Evolutionary conservation across 495 filamentous ascomycete species (phyloP).

Genomic region (Penicillium roqueforti): DNA sequence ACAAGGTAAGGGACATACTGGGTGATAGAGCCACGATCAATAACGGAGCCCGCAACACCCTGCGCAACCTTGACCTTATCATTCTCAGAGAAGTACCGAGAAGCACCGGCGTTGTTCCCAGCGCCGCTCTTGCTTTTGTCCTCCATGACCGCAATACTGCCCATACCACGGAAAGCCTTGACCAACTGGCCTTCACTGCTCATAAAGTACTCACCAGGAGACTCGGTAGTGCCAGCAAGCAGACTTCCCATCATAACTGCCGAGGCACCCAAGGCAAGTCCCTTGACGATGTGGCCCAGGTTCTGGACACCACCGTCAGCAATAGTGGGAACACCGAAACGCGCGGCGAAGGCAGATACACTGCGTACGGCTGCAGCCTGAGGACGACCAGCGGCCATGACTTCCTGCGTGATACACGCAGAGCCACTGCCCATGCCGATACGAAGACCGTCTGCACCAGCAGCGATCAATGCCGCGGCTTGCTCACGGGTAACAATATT

Average conservation of each 20-base stretch:
- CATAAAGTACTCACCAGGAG: conserved; percentile 93
- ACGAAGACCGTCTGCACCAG: conserved; percentile 90
- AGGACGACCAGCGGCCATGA: conserved; percentile 96
- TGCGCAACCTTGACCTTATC: conserved; percentile 92
- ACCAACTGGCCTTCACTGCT: conserved; percentile 92
- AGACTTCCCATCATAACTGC: conserved; percentile 99
- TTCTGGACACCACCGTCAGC: conserved; percentile 98
- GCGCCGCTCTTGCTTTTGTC: conserved; percentile 79
- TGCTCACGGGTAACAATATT: conserved; percentile 97
- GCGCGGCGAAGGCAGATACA: conserved; percentile 79
- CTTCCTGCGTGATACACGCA: conserved; percentile 98
- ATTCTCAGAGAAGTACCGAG: conserved; percentile 97
- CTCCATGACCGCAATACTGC: conserved; percentile 98
- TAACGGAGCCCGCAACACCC: conserved; percentile 76
- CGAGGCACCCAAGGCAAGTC: conserved; percentile 85
- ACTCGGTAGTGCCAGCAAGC: conserved; percentile 94
- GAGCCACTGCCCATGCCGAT: conserved; percentile 99
- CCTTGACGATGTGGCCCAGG: conserved; percentile 98
- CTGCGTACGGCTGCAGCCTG: conserved; percentile 90
- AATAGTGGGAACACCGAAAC: conserved; percentile 96
- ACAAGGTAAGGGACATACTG: conserved; percentile 96
- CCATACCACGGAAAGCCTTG: conserved; percentile 99
- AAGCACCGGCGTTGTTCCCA: conserved; percentile 85
- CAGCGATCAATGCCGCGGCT: conserved; percentile 85
- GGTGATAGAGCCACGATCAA: conserved; percentile 73